Base-by-base conservation (phyloP, 2,329 filamentous ascomycete species). In the Fusarium caatingaense region DNA sequence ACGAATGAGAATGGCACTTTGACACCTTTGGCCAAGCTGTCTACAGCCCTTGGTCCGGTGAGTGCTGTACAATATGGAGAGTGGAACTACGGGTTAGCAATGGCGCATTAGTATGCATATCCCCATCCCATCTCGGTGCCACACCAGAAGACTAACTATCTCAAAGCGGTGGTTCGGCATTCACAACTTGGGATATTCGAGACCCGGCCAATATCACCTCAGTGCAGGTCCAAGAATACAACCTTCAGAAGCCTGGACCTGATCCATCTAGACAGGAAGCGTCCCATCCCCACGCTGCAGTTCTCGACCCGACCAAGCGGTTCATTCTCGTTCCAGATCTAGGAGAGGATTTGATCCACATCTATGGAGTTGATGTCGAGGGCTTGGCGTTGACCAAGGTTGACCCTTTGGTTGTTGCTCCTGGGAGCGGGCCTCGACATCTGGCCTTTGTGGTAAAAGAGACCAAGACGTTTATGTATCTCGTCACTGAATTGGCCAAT, bases 311-410 rank as follows among this genome's bases (percentile, higher is more conserved):
- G 9, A 90, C 87, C 4, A 86, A 85, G 8, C 74, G 82, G n/a
- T 93, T 86, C 77, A 72, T 92, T 28, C 74, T 92, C 11, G 84
- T 89, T 11, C 89, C 90, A 2, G 91, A 93, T 71, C 83, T 94
- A 8, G 88, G 91, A 42, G 83, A 86, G 60, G 91, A 93, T 72
- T 73, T 88, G 9, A 78, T 92, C 49, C 88, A 87, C 67, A 79
- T 81, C 60, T 92, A 87, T 76, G 74, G 80, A 57, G 83, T 91
- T 72, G 58, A 59, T 51, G 51, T 51, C 11, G 79, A 87, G 68
- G 83, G 83, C 47, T 74, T 79, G 9, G 82, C 84, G 32, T 79
- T 87, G 10, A 74, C 74, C 20, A 73, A 79, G 23, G 70, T 80
- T 21, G 68, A 76, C 9, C 81, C 86, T 10, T 78, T 87, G 37